Base-by-base conservation (phyloP, 108 stramenopile genomes). In the Nitzschia palea region DNA sequence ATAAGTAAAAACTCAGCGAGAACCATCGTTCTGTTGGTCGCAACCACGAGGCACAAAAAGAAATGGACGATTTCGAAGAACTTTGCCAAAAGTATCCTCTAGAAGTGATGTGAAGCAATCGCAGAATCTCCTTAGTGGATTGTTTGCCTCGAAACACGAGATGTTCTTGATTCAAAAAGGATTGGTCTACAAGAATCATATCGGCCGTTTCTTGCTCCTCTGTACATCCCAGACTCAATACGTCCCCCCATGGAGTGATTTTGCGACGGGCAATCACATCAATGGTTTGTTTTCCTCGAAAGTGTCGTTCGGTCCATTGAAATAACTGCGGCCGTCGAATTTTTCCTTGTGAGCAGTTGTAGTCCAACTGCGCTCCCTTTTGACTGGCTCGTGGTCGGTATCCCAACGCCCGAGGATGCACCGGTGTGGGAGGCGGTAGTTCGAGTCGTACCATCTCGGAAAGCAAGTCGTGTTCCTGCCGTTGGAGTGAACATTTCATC, bases 1-100 rank as follows among this genome's bases (percentile, higher is more conserved):
- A 78, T 28, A 93, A 68, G 62, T 84, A 93, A 74, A 83, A 79
- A 26, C 84, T 74, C 4, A 93, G 67, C 4, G 91, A 83, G 61
- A 93, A 89, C 88, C 88, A 93, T 37, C 80, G 72, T 48, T 73
- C 47, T 4, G 80, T 84, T 22, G 88, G 88, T 56, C 83, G 56
- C 33, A 93, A 71, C 91, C 91, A 93, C 18, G 67, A 32, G 8
- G 82, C 76, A 56, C 62, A 75, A 54, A 61, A 82, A 2, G 62
- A 36, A 22, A 37, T 12, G 3, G 56, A 45, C 0, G 56, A 42
- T 18, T 40, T 47, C 14, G 20, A 25, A 34, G 12, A 42, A 14
- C 58, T 15, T 6, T 50, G 47, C 6, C 70, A 44, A 45, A 82
- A 70, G 15, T 75, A 35, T 25, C 85, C 85, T 23, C 85, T 50